Evolutionary conservation across 768 basidiomycete species (phyloP).

Genomic region (Harrya chromipes): DNA sequence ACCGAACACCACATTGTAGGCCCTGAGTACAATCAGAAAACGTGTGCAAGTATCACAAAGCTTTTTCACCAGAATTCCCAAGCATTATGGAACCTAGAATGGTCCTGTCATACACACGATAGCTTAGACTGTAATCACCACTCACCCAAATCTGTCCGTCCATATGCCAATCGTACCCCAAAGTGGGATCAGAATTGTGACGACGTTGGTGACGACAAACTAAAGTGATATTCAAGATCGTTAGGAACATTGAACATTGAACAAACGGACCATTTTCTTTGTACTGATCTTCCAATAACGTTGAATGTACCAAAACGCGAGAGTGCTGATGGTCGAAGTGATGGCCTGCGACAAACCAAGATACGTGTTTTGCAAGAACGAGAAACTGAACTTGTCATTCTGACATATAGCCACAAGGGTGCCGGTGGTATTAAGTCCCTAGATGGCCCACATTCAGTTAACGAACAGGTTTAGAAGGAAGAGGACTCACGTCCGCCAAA

Average conservation of each 20-base stretch:
- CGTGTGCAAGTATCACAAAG: background rate
- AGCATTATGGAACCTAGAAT: slow-evolving; percentile 61
- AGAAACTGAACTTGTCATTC: slow-evolving; percentile 77
- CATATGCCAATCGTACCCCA: slow-evolving; percentile 89
- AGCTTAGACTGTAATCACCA: slow-evolving; percentile 2
- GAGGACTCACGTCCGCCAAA: slow-evolving; percentile 61
- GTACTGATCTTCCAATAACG: slow-evolving; percentile 73
- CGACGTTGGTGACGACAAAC: slow-evolving; percentile 76
- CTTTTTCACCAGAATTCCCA: slow-evolving; percentile 81
- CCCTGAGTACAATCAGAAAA: slow-evolving; percentile 39
- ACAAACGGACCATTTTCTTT: slow-evolving; percentile 65
- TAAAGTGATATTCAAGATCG: slow-evolving; percentile 23
- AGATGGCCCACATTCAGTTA: background rate
- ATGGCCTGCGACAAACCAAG: slow-evolving; percentile 73
- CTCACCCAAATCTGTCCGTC: slow-evolving; percentile 70
- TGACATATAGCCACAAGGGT: slow-evolving; percentile 75
- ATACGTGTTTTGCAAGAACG: slow-evolving; percentile 79
- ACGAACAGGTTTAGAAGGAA: background rate
- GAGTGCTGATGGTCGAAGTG: slow-evolving; percentile 67
- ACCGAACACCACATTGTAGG: slow-evolving; percentile 77
- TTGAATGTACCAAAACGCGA: slow-evolving; percentile 85
- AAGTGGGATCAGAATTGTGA: slow-evolving; percentile 73
- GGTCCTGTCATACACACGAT: background rate
- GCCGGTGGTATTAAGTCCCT: slow-evolving; percentile 81
- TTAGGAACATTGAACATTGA: background rate